phyloP scores from a whole-genome alignment of 192 early-diverging fungal species.

The Haplosporangium gracile region DNA sequence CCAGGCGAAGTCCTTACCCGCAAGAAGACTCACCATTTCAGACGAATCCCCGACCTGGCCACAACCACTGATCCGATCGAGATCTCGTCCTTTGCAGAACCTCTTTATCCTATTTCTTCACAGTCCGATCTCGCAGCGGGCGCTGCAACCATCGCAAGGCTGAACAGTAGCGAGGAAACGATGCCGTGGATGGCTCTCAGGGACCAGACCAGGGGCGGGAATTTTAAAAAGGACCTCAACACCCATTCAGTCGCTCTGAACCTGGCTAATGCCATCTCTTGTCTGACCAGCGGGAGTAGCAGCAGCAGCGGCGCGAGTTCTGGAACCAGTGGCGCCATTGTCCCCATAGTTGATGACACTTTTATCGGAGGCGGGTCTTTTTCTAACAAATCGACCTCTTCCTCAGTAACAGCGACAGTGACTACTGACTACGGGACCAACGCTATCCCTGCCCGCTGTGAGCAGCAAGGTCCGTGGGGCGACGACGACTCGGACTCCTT shows the following conservation, averaged over 20 bases:
- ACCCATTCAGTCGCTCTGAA: slow-evolving; percentile 40
- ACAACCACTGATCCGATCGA: neutral
- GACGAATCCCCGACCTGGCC: slow-evolving; percentile 15
- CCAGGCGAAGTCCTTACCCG: slow-evolving; percentile 16
- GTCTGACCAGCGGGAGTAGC: slow-evolving; percentile 5
- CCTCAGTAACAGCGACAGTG: neutral
- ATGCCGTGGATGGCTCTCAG: slow-evolving; percentile 42
- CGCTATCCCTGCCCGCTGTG: slow-evolving; percentile 13
- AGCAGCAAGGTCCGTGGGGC: slow-evolving; percentile 38
- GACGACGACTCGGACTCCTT: slow-evolving; percentile 27
- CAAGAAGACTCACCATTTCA: slow-evolving; percentile 31
- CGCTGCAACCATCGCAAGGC: neutral
- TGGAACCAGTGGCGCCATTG: neutral
- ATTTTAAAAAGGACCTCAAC: slow-evolving; percentile 42
- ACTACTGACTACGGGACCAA: neutral
- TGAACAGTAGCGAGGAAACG: neutral
- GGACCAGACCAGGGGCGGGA: slow-evolving; percentile 35
- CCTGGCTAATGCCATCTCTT: slow-evolving; percentile 37
- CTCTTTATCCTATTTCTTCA: neutral
- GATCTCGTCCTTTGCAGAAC: slow-evolving; percentile 17
- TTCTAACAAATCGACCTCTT: neutral
- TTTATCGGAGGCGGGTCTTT: neutral
- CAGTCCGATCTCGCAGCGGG: slow-evolving; percentile 8
- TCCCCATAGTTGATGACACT: neutral
- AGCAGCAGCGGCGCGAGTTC: neutral